Percentiles rank a stretch among this genome's conserved stretches.
Evolutionary conservation across 768 basidiomycete genomes (phyloP).

Genomic region (Agaricus bisporus): DNA sequence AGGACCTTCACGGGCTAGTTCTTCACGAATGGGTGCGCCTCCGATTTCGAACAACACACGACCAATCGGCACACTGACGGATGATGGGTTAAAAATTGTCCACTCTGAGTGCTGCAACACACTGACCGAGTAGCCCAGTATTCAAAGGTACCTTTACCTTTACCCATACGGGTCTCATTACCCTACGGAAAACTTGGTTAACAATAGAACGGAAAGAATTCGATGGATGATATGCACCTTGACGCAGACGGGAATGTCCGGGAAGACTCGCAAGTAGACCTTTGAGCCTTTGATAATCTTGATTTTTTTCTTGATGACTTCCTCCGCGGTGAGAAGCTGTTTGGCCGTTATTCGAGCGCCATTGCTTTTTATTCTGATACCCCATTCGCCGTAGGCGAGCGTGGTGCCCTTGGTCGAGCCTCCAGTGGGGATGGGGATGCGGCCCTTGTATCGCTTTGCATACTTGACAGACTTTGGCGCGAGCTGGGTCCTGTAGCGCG

Average conservation of each 20-base stretch:
- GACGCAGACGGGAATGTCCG: slow-evolving; percentile 94
- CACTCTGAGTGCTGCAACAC: not conserved
- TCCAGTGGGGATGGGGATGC: slow-evolving; percentile 78
- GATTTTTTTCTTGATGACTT: slow-evolving; percentile 83
- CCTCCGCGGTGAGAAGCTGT: slow-evolving; percentile 82
- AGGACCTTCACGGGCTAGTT: slow-evolving; percentile 87
- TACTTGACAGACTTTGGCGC: slow-evolving; percentile 83
- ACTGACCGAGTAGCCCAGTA: slow-evolving; percentile 90
- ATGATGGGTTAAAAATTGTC: not conserved
- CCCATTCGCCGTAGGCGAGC: slow-evolving; percentile 88
- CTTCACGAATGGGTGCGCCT: slow-evolving; percentile 82
- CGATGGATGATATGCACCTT: slow-evolving; percentile 50
- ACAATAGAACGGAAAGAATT: not conserved
- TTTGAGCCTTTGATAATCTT: slow-evolving; percentile 87
- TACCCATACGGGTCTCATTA: slow-evolving; percentile 99
- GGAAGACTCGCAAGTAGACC: slow-evolving; percentile 86
- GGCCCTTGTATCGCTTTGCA: slow-evolving; percentile 86
- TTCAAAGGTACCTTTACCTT: slow-evolving; percentile 97
- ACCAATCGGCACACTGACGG: slow-evolving; percentile 70
- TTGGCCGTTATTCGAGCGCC: slow-evolving; percentile 82
- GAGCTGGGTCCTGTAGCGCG: slow-evolving; percentile 53
- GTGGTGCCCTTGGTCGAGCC: slow-evolving; percentile 94
- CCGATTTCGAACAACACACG: slow-evolving; percentile 94
- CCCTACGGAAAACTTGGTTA: slow-evolving; percentile 43
- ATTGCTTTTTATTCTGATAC: slow-evolving; percentile 80